A percentile compares a stretch with the other conserved stretches of the same genome.
Conservation (phyloP, 495 filamentous ascomycete genomes). For the Penicillium paradoxum region DNA sequence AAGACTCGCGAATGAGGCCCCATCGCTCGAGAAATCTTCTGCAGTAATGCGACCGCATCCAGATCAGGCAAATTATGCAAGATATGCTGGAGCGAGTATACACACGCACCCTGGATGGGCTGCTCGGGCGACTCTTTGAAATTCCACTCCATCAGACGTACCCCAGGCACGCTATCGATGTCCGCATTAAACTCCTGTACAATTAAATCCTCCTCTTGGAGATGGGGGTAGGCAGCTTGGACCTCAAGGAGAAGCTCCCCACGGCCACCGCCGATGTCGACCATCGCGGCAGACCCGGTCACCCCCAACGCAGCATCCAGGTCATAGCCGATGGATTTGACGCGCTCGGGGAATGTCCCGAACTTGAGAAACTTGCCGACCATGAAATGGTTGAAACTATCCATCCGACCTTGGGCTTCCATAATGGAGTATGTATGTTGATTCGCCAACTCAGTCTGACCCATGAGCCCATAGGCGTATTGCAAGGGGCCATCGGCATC, state of each 20-base stretch:
- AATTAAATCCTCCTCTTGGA: slow-evolving; percentile 36
- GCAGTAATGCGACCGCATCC: slow-evolving; percentile 33
- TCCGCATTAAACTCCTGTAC: slow-evolving; percentile 43
- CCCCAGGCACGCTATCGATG: slow-evolving; percentile 22
- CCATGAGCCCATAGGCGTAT: slow-evolving; percentile 32
- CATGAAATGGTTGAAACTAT: slow-evolving; percentile 42
- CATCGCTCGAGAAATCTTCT: slow-evolving; percentile 43
- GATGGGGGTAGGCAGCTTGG: slow-evolving; percentile 34
- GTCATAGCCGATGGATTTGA: slow-evolving; percentile 27
- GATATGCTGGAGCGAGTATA: slow-evolving; percentile 42
- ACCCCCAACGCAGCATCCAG: slow-evolving; percentile 27
- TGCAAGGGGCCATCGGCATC: slow-evolving; percentile 33
- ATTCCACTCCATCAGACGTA: slow-evolving; percentile 34
- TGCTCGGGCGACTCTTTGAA: slow-evolving; percentile 30
- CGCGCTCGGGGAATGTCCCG: slow-evolving; percentile 28
- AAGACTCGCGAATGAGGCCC: slow-evolving; percentile 39
- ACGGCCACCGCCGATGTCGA: slow-evolving; percentile 53
- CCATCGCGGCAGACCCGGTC: slow-evolving; percentile 25
- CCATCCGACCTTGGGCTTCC: slow-evolving; percentile 34
- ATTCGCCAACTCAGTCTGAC: slow-evolving; percentile 22
- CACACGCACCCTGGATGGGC: slow-evolving; percentile 33
- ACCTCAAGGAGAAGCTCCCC: slow-evolving; percentile 49
- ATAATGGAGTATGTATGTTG: slow-evolving; percentile 38
- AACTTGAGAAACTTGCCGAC: slow-evolving; percentile 35
- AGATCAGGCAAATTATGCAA: slow-evolving; percentile 42